Base-by-base conservation (phyloP, 2,329 filamentous ascomycete genomes). In the Dothiorella sarmentorum region DNA sequence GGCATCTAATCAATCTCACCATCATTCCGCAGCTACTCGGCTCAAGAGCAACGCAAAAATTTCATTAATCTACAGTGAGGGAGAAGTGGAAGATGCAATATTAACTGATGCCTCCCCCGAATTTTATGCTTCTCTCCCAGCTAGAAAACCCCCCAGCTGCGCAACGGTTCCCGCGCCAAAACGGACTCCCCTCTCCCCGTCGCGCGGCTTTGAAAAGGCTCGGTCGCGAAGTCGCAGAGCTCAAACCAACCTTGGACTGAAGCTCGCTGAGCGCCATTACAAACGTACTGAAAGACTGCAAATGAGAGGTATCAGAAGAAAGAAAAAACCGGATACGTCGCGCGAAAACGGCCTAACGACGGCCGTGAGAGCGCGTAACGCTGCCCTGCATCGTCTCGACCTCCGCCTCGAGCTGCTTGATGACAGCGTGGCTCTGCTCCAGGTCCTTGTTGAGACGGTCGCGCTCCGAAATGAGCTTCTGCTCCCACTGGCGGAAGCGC, bases 361-460 rank as follows among this genome's bases (percentile, higher is more conserved):
- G 91, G 69, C 92, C 91, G 75, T 94, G 90, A 80, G 90, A 95
- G 80, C 92, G 89, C 73, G 90, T 89, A 71, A 91, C 85, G 73
- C 84, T 90, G 75, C 90, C 90, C 24, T 59, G 57, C 38, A 59
- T 27, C 33, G 49, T 18, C 47, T 59, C 94, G 71, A 99, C 88
- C 73, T 99, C 94, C 66, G 84, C 81, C 80, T 99, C 94, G 68
- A 95, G 83, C 75, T 89, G 85, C 84, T 94, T 94, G 83, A 94
- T 95, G 59, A 79, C 75, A 58, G 94, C 93, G 72, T 99, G 95
- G 67, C 93, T 97, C 77, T 90, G 89, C 82, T 99, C 94, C 76
- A 99, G 85, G 73, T 99, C 94, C 86, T 99, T 99, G 87, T 99
- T 99, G 80, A 99, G 86, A 69, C 94, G 91, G 77, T 99, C 95